Base-by-base conservation (phyloP, 495 filamentous ascomycete species). In the Haplographium delicatum region DNA sequence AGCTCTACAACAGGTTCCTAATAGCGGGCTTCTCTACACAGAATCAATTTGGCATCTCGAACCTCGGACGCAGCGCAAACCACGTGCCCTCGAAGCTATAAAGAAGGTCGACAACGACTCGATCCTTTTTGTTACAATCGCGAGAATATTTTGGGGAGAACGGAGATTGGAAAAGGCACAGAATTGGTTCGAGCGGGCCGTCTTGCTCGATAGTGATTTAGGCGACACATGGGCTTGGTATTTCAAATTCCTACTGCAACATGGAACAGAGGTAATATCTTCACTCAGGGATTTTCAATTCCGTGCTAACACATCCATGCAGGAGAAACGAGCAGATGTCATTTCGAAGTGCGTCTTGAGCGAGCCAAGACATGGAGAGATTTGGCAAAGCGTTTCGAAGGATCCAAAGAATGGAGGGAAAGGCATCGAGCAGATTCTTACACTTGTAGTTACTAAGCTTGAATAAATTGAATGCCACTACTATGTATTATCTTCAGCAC, bases 181-280 rank as follows among this genome's bases (percentile, higher is more conserved):
- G 68, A 91, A 81, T 47, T 98, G 93, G 93, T 97, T 98, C 61
- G 87, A 95, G 72, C 93, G 95, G 69, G 93, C 93, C 4, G 82
- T 95, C 45, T 68, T 95, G 46, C 72, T 89, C 10, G 88, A 97
- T 59, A 76, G 81, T 22, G 91, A 96, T 64, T 65, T 82, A 25
- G 93, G 94, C 26, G 93, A 98, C 70, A 89, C 84, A 5, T 98
- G 93, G 93, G 93, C 89, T 31, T 98, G 91, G 91, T 98, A 96
- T 60, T 93, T 86, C 67, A 94, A 91, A 68, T 98, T 96, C 62
- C 62, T 96, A 58, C 50, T 78, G 53, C 84, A 93, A 75, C 89
- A 98, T 71, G 94, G 94, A 4, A 95, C 86, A 22, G 85, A 83
- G 59, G 74, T 76, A 54, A 49, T 69, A 51, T 28, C 15, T 7